Base-by-base conservation (phyloP, 2,329 filamentous ascomycete species). In the Beauveria sp. region DNA sequence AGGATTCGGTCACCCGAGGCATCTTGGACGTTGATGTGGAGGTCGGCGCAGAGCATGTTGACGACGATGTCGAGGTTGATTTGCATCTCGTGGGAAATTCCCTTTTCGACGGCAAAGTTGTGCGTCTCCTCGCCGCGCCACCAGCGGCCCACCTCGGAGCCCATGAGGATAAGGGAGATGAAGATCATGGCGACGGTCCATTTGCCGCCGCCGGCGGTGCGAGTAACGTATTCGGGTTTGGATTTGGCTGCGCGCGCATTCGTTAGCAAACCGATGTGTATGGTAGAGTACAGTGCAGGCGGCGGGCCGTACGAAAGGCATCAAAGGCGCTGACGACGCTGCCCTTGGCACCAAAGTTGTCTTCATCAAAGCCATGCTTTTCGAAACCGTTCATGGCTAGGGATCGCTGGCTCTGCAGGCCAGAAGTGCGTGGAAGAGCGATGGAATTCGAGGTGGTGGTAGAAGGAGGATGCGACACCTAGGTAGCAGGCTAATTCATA, bases 11-110 rank as follows among this genome's bases (percentile, higher is more conserved):
- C 94, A 57, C 94, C 92, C 0, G 91, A 86, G 2, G 93, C 92
- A 73, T 99, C 94, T 78, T 97, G 94, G 55, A 99, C 92, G 76
- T 99, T 97, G 75, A 99, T 80, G 76, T 96, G 90, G n/a, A 99
- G 77, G 71, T 96, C 88, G 61, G 81, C 77, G 79, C 94, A 99
- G 67, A 82, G 79, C 94, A 99, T 99, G 57, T 82, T 82, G 54
- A 99, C 81, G 5, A 97, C 90, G n/a, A 96, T 80, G 75, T 99
- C 94, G 62, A 99, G 79, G 77, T 99, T 99, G 76, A 99, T 89
- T 75, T 97, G 92, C 73, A 99, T 84, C 64, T 86, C 83, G 74
- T 91, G 91, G 3, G 89, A 88, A 44, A 99, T 83, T 66, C 91
- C 91, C 76, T 96, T 94, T 75, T 97, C 94, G 61, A 99, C 93